phyloP scores from a whole-genome alignment of 352 stramenopile species.

The Globisporangium radiosum region DNA sequence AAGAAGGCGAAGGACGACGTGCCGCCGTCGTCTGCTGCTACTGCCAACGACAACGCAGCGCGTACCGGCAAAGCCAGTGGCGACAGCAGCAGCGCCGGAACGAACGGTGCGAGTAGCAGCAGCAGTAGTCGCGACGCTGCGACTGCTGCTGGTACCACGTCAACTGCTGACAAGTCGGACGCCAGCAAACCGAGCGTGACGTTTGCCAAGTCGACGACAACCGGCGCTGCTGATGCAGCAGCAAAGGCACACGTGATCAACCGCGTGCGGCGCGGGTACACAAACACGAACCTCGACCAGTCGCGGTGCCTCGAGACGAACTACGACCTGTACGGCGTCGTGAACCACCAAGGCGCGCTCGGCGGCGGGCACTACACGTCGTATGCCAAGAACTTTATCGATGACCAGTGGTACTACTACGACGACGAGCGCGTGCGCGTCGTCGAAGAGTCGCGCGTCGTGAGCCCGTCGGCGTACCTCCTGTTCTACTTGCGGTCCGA shows the following conservation, averaged over 20 bases:
- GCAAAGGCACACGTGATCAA: constrained; percentile 35
- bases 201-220: constrained; percentile 8
- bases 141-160: neutral
- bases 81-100: neutral
- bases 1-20: constrained; percentile 34
- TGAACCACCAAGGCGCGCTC: constrained; percentile 85
- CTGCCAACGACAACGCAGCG: neutral
- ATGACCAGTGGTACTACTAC: constrained; percentile 89
- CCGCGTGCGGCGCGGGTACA: constrained; percentile 75
- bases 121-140: neutral
- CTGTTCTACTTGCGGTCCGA: constrained; percentile 90
- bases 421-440: constrained; percentile 85
- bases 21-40: neutral
- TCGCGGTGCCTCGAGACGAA: constrained; percentile 82
- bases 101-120: neutral
- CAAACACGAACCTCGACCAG: constrained; percentile 86
- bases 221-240: neutral
- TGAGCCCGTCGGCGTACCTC: constrained; percentile 85
- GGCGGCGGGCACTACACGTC: constrained; percentile 85
- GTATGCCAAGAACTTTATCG: constrained; percentile 84
- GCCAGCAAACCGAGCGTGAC: constrained; percentile 8
- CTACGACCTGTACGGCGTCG: constrained; percentile 85
- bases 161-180: constrained; percentile 4
- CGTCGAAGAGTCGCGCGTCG: constrained; percentile 81
- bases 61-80: neutral